Percentiles rank a stretch among this genome's conserved stretches.
Conservation (phyloP, 768 basidiomycete species). For the Roridomyces roridus region DNA sequence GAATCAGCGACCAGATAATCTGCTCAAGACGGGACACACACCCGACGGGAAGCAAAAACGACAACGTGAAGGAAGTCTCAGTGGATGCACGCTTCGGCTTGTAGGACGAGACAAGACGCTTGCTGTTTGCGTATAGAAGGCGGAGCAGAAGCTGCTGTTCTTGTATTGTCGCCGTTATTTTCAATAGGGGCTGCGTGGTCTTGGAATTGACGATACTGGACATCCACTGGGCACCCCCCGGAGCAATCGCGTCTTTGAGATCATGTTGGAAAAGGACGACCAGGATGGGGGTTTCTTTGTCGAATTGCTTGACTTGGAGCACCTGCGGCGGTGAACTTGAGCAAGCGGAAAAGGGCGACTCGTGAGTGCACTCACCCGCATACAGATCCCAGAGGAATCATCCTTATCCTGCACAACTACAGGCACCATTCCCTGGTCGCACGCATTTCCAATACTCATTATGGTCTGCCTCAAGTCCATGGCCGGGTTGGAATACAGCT, state of each 20-base stretch:
- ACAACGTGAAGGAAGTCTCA: constrained; percentile 14
- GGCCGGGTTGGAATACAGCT: constrained; percentile 8
- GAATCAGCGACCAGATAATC: not conserved
- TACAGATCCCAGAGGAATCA: constrained; percentile 10
- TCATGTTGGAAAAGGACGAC: constrained; percentile 7
- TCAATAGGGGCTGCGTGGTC: not conserved
- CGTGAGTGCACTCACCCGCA: constrained; percentile 12
- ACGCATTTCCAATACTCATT: constrained; percentile 12
- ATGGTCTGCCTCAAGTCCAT: constrained; percentile 16
- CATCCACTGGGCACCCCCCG: constrained; percentile 3
- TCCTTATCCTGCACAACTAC: constrained; percentile 3
- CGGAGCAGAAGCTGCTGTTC: constrained; percentile 25
- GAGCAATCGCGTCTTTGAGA: constrained; percentile 3
- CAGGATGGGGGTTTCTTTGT: constrained; percentile 10
- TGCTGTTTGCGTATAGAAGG: constrained; percentile 19
- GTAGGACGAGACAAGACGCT: constrained; percentile 10
- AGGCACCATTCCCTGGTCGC: constrained; percentile 4
- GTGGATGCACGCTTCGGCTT: constrained; percentile 18
- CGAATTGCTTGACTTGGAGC: constrained; percentile 11
- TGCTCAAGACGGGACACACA: not conserved
- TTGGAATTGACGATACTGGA: not conserved
- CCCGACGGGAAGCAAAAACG: constrained; percentile 25
- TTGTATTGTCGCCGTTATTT: constrained; percentile 15
- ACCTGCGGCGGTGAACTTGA: not conserved
- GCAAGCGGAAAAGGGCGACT: too few relatives aligned